A percentile compares a stretch with the other conserved stretches of the same genome.
These are phyloP conservation scores for Teunomyces cretensis DNA, from an alignment of 805 yeast genomes.

Conservation along the genomic window DNA sequence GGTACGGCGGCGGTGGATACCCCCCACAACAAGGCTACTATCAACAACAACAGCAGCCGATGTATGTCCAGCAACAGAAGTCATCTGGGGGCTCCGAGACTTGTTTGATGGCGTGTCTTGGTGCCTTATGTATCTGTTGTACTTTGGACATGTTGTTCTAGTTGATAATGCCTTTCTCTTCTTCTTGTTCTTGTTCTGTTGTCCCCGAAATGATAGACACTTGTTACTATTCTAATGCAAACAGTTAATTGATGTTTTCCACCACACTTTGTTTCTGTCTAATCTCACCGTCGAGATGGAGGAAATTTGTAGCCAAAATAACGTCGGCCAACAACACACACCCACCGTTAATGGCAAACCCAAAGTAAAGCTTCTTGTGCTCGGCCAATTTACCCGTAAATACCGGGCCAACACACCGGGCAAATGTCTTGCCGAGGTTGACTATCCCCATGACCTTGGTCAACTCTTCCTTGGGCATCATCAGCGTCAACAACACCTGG, in stretches of 20 bases:
- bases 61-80: constrained; percentile 42
- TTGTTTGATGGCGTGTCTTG: constrained; percentile 39
- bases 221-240: background rate
- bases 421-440: constrained; percentile 81
- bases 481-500: constrained; percentile 70
- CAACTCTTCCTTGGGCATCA: constrained; percentile 62
- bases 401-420: constrained; percentile 78
- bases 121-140: constrained; percentile 42
- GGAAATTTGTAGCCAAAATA: constrained; percentile 43
- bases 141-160: constrained; percentile 28
- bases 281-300: constrained; percentile 38
- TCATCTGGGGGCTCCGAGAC: constrained; percentile 26
- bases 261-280: constrained; percentile 10
- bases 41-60: constrained; percentile 45
- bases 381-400: constrained; percentile 76
- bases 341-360: constrained; percentile 54
- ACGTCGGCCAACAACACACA: constrained; percentile 50
- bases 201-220: background rate
- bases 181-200: background rate
- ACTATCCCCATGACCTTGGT: constrained; percentile 83
- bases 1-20: constrained; percentile 14
- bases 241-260: background rate
- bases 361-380: constrained; percentile 42
- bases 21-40: constrained; percentile 30
- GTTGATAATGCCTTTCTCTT: no score